phyloP scores from a whole-genome alignment of 768 basidiomycete species.

The Panellus pusillus region DNA sequence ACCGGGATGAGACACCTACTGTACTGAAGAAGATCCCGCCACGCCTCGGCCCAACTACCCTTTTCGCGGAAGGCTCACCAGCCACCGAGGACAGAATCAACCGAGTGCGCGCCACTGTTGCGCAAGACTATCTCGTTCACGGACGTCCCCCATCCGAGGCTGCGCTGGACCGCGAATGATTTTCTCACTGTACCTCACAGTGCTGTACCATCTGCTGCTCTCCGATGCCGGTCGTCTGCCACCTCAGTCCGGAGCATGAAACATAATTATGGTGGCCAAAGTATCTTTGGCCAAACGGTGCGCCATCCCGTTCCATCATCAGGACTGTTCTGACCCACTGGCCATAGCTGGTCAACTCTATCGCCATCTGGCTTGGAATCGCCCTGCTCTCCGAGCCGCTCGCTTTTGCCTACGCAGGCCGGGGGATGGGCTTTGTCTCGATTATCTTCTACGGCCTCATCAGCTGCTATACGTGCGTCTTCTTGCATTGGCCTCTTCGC shows the following conservation, averaged over 20 bases:
- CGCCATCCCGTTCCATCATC: conserved; percentile 22
- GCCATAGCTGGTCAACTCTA: conserved; percentile 79
- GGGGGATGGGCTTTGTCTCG: conserved; percentile 77
- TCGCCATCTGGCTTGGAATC: conserved; percentile 85
- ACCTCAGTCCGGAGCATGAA: conserved; percentile 20
- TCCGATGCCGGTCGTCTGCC: conserved; percentile 34
- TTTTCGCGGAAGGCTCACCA: no score
- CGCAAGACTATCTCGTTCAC: conserved; percentile 22
- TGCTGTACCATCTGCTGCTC: not conserved
- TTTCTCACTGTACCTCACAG: no score
- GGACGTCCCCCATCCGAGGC: conserved; percentile 14
- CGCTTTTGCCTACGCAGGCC: conserved; percentile 91
- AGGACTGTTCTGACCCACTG: not conserved
- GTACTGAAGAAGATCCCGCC: conserved; percentile 6
- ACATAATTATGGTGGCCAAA: conserved; percentile 48
- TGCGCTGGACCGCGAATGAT: conserved; percentile 7
- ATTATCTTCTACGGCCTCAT: conserved; percentile 81
- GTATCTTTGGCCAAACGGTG: conserved; percentile 76
- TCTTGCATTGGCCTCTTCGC: no score
- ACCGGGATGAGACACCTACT: conserved; percentile 15
- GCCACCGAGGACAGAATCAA: conserved; percentile 1
- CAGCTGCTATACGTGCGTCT: no score
- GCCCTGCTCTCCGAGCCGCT: no score
- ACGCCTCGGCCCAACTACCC: conserved; percentile 10
- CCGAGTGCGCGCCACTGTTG: not conserved